Conservation (phyloP, 169 alveolate species). For the Besnoitia besnoiti region DNA sequence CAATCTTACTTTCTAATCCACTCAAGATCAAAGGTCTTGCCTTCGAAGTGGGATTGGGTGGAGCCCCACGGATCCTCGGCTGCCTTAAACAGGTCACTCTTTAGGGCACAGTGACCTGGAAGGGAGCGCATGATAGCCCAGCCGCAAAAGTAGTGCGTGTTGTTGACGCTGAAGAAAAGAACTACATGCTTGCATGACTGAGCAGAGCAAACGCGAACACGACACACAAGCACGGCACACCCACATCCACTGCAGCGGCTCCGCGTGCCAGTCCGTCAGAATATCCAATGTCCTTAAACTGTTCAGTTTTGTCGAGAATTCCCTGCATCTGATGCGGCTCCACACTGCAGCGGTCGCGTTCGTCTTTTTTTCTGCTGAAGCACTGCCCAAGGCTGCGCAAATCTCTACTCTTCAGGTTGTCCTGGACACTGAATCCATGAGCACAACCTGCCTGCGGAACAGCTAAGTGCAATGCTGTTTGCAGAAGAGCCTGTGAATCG, state of each 20-base stretch:
- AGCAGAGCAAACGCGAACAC: not conserved
- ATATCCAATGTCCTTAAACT: too few relatives aligned
- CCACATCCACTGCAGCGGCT: too few relatives aligned
- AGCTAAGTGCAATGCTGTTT: too few relatives aligned
- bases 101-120: not conserved
- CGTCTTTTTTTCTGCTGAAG: too few relatives aligned
- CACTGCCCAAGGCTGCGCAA: too few relatives aligned
- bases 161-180: conserved; percentile 18
- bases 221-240: not conserved
- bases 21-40: conserved; percentile 10
- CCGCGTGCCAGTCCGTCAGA: too few relatives aligned
- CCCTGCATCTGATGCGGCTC: too few relatives aligned
- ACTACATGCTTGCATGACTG: conserved; percentile 14
- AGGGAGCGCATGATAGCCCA: conserved; percentile 37
- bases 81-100: not conserved
- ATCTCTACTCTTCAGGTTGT: too few relatives aligned
- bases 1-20: not conserved
- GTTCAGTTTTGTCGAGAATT: too few relatives aligned
- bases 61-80: not conserved
- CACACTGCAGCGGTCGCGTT: too few relatives aligned
- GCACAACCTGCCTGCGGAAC: too few relatives aligned
- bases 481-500: too few relatives aligned
- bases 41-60: not conserved
- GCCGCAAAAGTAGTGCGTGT: conserved; percentile 25
- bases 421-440: not conserved